These are phyloP conservation scores for Colletotrichum gigasporum DNA, from an alignment of 2,329 filamentous ascomycete genomes.

Conservation along the genomic window DNA sequence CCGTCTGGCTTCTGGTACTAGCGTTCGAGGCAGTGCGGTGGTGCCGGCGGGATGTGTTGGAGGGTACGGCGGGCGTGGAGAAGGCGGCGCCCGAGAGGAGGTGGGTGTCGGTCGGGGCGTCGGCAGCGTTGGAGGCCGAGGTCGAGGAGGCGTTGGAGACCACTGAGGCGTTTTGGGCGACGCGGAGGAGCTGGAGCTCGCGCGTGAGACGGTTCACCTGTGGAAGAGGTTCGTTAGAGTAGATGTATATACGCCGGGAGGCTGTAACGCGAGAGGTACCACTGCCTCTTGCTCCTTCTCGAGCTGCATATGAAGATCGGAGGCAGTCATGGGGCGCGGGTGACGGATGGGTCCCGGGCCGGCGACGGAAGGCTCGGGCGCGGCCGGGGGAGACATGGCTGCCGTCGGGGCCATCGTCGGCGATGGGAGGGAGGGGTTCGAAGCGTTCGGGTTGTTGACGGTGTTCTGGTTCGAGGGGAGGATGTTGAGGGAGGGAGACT, in stretches of 20 bases:
- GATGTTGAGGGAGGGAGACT: constrained; percentile 59
- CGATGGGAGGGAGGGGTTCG: constrained; percentile 43
- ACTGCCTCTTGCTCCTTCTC: constrained; percentile 97
- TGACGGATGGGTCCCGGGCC: constrained; percentile 83
- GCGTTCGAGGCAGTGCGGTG: constrained; percentile 68
- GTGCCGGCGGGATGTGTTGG: constrained; percentile 59
- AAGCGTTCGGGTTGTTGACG: constrained; percentile 50
- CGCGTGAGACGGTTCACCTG: constrained; percentile 93
- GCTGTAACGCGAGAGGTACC: constrained; percentile 61
- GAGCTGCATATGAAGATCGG: constrained; percentile 87
- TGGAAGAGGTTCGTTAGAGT: background rate
- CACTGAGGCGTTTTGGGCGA: constrained; percentile 72
- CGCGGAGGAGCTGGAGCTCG: constrained; percentile 85
- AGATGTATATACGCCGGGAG: background rate
- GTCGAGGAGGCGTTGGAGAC: constrained; percentile 73
- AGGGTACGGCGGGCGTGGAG: constrained; percentile 65
- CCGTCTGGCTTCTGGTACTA: constrained; percentile 61
- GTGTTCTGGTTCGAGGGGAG: constrained; percentile 65
- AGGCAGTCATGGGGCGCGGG: constrained; percentile 85
- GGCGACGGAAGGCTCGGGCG: constrained; percentile 49
- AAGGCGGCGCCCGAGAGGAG: constrained; percentile 67
- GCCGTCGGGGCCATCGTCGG: constrained; percentile 41
- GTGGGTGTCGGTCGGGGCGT: constrained; percentile 57
- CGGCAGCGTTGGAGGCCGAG: constrained; percentile 61
- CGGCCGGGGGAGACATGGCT: constrained; percentile 30